Percentiles rank a stretch among this genome's conserved stretches.
Conservation (phyloP, 169 alveolate genomes). For the Cryptosporidium meleagridis region DNA sequence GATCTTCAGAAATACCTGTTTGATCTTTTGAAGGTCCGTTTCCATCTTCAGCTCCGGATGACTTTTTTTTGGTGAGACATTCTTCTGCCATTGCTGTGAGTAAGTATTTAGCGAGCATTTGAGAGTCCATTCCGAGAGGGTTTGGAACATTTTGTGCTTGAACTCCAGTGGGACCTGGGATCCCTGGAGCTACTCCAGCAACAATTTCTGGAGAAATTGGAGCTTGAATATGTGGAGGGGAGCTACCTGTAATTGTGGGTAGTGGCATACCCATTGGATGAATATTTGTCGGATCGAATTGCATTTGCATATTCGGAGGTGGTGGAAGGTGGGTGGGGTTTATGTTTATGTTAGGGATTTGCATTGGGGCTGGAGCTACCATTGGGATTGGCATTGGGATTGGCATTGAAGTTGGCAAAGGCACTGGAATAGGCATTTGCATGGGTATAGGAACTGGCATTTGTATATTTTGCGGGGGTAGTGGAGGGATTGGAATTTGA, state of each 20-base stretch:
- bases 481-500: neutral
- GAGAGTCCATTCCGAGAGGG: conserved; percentile 69
- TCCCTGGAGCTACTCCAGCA: neutral
- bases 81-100: conserved; percentile 75
- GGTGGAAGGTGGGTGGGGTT: neutral
- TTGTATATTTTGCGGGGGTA: neutral
- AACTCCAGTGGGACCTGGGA: neutral
- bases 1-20: neutral
- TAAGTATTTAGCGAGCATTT: conserved; percentile 62
- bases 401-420: neutral
- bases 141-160: neutral
- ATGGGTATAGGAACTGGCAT: neutral
- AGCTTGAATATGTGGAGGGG: neutral
- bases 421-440: neutral
- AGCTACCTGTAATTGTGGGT: neutral
- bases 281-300: neutral
- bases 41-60: conserved; percentile 13
- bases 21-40: neutral
- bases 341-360: neutral
- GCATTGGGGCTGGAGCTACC: neutral
- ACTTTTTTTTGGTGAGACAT: conserved; percentile 36
- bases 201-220: neutral
- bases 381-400: neutral
- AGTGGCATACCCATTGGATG: neutral
- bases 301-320: neutral